These are phyloP conservation scores for Paecilomyces sp. DNA, from an alignment of 2,329 filamentous ascomycete species.

Conservation along the genomic window DNA sequence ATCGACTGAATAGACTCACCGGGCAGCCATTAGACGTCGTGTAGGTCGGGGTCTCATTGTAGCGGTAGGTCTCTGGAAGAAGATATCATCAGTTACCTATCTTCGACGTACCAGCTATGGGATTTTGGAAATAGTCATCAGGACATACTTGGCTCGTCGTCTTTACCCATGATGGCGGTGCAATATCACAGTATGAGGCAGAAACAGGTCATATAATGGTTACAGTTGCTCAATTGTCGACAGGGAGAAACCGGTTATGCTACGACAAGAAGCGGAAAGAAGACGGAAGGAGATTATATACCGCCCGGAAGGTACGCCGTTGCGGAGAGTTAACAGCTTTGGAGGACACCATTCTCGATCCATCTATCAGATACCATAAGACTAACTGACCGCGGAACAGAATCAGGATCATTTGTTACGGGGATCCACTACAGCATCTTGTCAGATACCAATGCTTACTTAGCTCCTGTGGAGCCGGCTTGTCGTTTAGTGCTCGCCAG, in stretches of 20 bases:
- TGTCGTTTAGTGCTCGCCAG: neutral
- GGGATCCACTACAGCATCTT: neutral
- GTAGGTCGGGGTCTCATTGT: constrained; percentile 53
- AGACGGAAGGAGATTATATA: neutral
- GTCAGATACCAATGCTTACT: neutral
- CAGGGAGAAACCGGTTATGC: neutral
- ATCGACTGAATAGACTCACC: constrained; percentile 11
- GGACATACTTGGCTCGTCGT: constrained; percentile 25
- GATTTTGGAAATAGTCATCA: neutral
- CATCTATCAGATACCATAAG: neutral
- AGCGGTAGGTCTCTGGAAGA: constrained; percentile 37
- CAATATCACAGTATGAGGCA: neutral
- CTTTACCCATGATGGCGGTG: constrained; percentile 26
- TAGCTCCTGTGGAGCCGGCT: neutral
- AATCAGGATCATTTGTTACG: neutral
- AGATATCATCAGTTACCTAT: constrained; percentile 1
- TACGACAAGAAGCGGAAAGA: neutral
- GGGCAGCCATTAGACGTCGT: constrained; percentile 55
- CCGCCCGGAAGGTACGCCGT: neutral
- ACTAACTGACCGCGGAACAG: neutral
- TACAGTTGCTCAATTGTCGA: neutral
- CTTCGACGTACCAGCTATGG: neutral
- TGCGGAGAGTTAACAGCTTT: neutral
- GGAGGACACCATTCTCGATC: neutral
- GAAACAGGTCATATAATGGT: neutral